Conservation (phyloP, 441 rosid genomes). For the Croton laevigatus region DNA sequence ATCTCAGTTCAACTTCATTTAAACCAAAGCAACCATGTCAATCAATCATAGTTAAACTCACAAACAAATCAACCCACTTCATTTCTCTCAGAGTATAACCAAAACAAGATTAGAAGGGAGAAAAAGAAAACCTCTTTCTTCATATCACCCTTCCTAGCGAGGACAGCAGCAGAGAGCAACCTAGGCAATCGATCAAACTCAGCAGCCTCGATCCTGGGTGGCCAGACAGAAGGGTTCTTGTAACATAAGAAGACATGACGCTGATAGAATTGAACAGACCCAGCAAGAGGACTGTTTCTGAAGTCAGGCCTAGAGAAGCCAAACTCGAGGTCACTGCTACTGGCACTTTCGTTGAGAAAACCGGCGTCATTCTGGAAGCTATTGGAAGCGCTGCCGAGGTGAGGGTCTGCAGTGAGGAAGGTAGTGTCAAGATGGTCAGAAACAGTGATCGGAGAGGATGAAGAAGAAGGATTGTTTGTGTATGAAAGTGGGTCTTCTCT, state of each 20-base stretch:
- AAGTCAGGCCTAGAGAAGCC: slow-evolving; percentile 87
- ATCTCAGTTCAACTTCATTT: not conserved
- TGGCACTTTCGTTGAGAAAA: slow-evolving; percentile 35
- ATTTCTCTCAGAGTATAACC: slow-evolving; percentile 9
- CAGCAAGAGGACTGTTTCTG: slow-evolving; percentile 57
- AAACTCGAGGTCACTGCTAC: slow-evolving; percentile 53
- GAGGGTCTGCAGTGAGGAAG: slow-evolving; percentile 52
- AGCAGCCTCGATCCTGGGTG: slow-evolving; percentile 94
- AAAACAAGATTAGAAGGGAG: not conserved
- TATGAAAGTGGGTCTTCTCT: slow-evolving; percentile 63
- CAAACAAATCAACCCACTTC: slow-evolving; percentile 19
- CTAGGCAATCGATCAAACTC: slow-evolving; percentile 99
- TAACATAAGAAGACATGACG: slow-evolving; percentile 93
- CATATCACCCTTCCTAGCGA: slow-evolving; percentile 66
- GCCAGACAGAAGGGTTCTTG: slow-evolving; percentile 95
- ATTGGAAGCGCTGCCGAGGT: slow-evolving; percentile 63
- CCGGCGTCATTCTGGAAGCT: slow-evolving; percentile 79
- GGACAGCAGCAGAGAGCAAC: slow-evolving; percentile 83
- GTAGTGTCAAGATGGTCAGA: slow-evolving; percentile 54
- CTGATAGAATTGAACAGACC: slow-evolving; percentile 78
- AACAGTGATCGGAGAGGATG: slow-evolving; percentile 68
- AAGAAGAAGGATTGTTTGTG: slow-evolving; percentile 46
- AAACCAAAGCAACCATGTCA: slow-evolving; percentile 17
- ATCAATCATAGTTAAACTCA: not conserved
- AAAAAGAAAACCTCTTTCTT: slow-evolving; percentile 52